phyloP scores from a whole-genome alignment of 345 rosid genomes.

The Pugionium cornutum region DNA sequence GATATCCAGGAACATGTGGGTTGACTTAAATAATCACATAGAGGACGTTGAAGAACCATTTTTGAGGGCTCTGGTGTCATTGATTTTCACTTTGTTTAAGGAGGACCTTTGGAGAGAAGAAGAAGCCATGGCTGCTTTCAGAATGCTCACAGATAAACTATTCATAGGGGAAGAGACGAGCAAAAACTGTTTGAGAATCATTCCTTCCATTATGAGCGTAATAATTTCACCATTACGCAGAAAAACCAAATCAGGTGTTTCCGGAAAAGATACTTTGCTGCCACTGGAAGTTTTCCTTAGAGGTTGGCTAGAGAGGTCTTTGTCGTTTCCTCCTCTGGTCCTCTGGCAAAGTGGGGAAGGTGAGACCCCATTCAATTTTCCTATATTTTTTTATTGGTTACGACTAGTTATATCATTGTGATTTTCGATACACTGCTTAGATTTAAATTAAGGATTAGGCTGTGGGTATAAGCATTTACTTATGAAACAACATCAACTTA shows the following conservation, averaged over 20 bases:
- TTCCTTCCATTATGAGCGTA: conserved; percentile 60
- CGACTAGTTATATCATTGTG: conserved; percentile 21
- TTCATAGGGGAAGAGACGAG: conserved; percentile 69
- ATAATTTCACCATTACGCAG: conserved; percentile 52
- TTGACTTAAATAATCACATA: conserved; percentile 47
- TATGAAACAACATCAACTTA: conserved; percentile 12
- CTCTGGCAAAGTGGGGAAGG: conserved; percentile 66
- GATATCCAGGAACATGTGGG: conserved; percentile 46
- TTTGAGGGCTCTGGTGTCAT: conserved; percentile 75
- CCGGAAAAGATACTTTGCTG: conserved; percentile 34
- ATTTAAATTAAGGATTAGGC: conserved; percentile 25
- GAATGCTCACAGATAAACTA: conserved; percentile 63
- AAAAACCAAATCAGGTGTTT: conserved; percentile 43
- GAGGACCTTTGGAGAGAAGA: conserved; percentile 64
- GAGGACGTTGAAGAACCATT: conserved; percentile 69
- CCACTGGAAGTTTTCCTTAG: conserved; percentile 49
- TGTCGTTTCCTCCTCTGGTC: conserved; percentile 71
- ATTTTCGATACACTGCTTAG: conserved; percentile 14
- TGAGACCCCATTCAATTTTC: conserved; percentile 30
- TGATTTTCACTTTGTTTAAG: conserved; percentile 62
- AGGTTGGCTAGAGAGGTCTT: conserved; percentile 70
- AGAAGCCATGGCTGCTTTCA: conserved; percentile 64
- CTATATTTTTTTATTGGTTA: not conserved
- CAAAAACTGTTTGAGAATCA: conserved; percentile 65
- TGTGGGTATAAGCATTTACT: conserved; percentile 19